phyloP scores from a whole-genome alignment of 2,329 filamentous ascomycete genomes.

The Monosporascus cannonballus region DNA sequence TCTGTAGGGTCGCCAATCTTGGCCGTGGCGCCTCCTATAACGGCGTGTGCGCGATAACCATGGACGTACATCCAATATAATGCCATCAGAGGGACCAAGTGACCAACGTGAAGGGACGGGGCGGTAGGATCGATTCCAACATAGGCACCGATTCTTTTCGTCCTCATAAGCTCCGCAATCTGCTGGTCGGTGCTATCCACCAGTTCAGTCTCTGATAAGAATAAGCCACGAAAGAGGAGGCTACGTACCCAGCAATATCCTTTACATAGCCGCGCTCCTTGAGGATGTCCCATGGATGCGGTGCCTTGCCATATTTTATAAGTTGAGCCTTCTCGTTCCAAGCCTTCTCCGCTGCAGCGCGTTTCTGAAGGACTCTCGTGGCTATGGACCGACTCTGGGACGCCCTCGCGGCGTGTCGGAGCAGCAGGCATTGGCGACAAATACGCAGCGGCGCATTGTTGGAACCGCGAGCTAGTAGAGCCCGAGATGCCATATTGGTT shows the following conservation, averaged over 20 bases:
- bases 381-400: slow-evolving; percentile 31
- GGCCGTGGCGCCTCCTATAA: slow-evolving; percentile 70
- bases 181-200: slow-evolving; percentile 24
- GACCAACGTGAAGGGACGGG: slow-evolving; percentile 71
- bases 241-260: slow-evolving; percentile 62
- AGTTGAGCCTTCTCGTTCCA: slow-evolving; percentile 9
- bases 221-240: background rate
- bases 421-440: slow-evolving; percentile 19
- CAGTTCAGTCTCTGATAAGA: background rate
- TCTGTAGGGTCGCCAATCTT: slow-evolving; percentile 75
- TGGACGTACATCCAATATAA: slow-evolving; percentile 79
- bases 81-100: slow-evolving; percentile 76
- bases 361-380: slow-evolving; percentile 37
- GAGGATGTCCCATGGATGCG: slow-evolving; percentile 56
- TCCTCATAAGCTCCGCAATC: slow-evolving; percentile 58
- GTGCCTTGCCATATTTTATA: slow-evolving; percentile 44
- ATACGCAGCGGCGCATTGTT: slow-evolving; percentile 11
- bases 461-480: slow-evolving; percentile 2
- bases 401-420: slow-evolving; percentile 8
- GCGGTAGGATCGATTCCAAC: slow-evolving; percentile 80
- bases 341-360: slow-evolving; percentile 33
- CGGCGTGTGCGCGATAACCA: slow-evolving; percentile 60
- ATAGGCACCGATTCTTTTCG: slow-evolving; percentile 66
- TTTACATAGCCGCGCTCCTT: slow-evolving; percentile 70
- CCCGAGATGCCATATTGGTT: slow-evolving; percentile 13